Evolutionary conservation across 2,329 filamentous ascomycete species (phyloP).

Genomic region (Sarocladium strictum): DNA sequence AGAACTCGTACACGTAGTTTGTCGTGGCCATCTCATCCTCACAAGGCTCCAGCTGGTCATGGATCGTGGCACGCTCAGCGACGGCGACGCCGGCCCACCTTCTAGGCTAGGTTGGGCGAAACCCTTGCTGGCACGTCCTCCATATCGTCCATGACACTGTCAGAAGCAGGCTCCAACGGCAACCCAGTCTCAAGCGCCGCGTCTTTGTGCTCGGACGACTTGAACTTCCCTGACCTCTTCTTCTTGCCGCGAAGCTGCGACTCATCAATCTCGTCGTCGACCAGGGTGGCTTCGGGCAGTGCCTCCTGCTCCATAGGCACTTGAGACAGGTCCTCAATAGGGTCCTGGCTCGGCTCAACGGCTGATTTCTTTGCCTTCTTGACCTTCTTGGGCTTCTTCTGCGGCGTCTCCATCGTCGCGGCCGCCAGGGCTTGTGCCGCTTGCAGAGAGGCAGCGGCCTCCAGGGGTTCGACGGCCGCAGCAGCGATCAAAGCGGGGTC

Average conservation of each 20-base stretch:
- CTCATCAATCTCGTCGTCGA: slow-evolving; percentile 8
- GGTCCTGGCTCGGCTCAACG: not conserved
- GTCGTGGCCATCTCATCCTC: not conserved
- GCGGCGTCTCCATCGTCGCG: not conserved
- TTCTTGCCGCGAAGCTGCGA: not conserved
- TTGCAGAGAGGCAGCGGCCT: slow-evolving; percentile 9
- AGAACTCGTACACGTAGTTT: not conserved
- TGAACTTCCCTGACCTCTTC: slow-evolving; percentile 2
- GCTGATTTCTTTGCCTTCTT: slow-evolving; percentile 1
- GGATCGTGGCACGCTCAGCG: not conserved
- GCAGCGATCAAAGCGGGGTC: slow-evolving; percentile 22
- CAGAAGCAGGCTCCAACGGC: not conserved
- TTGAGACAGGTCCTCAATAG: slow-evolving; percentile 6
- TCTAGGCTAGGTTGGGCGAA: slow-evolving; percentile 6
- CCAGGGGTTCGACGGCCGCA: slow-evolving; percentile 9
- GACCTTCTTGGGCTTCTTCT: not conserved
- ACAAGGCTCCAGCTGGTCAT: no score
- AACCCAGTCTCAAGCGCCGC: not conserved
- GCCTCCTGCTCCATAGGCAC: not conserved
- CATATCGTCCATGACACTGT: slow-evolving; percentile 37
- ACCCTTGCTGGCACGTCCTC: slow-evolving; percentile 33
- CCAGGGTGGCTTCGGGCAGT: not conserved
- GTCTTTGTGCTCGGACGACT: slow-evolving; percentile 1
- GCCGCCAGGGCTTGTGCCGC: not conserved
- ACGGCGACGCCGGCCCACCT: slow-evolving; percentile 11